Evolutionary conservation across 2,329 filamentous ascomycete species (phyloP), one percentile per base, ranked within the genome.

Genomic region (Epichloe hybrida): DNA sequence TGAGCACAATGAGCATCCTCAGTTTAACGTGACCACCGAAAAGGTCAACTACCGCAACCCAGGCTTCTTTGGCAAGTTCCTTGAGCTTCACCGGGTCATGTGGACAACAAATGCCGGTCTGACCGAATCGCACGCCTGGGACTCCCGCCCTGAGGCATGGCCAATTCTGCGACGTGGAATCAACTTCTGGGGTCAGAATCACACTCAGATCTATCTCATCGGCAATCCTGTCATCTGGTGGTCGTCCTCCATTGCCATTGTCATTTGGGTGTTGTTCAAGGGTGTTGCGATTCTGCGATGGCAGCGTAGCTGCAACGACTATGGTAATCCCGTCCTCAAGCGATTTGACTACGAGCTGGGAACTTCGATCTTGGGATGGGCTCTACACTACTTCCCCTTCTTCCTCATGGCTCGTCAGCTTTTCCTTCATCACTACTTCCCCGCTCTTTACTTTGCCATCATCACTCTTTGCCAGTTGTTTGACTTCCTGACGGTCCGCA

Each of bases 321-420:
- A 98, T 68, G 71, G 77, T 53, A 82, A 85, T 64, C 67, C 81
- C 46, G 85, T 79, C 39, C 95, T 97, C 76, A 95, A 95, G 73
- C 88, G 93, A 51, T 98, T 97, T 66, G 93, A 97, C 69, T 97
- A 96, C 64, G 93, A 98, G 69, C 81, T 97, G 53, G 93, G 93
- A 54, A 88, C 83, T 49, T 88, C 82, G 17, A 85, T 96, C 35
- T 79, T 98, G 8, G 93, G 86, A 58, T 98, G 93, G 93, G 88
- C 87, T 46, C 84, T 98, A 68, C 93, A 98, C 70, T 98, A 96
- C 74, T 97, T 98, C 75, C 93, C 93, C 11, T 98, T 98, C 74
- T 98, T 83, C 73, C 79, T 98, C 52, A 97, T 98, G 93, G 83
- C 93, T 65, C 89, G 93, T 60, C 93, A 98, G 70, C 82, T 98